A percentile compares a stretch with the other conserved stretches of the same genome.
Evolutionary conservation across 2,329 filamentous ascomycete species (phyloP).

Genomic region (Peltaster fructicola): DNA sequence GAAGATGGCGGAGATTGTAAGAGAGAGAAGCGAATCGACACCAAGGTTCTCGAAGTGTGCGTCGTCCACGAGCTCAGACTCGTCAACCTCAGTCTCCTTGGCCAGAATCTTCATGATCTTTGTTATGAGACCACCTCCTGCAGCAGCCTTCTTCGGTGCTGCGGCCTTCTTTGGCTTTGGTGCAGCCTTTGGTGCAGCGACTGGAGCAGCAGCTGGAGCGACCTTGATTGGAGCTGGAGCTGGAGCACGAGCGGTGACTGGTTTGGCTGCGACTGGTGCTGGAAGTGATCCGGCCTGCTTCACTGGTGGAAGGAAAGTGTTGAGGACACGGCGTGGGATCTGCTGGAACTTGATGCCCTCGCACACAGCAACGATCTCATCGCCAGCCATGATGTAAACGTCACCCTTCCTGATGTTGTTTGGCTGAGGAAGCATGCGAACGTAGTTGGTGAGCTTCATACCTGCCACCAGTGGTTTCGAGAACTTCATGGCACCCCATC

Average conservation of each 20-base stretch:
- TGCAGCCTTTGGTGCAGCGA: conserved; percentile 8
- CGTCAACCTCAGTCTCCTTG: conserved; percentile 43
- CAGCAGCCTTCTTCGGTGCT: conserved; percentile 34
- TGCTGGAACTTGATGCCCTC: conserved; percentile 49
- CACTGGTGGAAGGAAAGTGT: conserved; percentile 48
- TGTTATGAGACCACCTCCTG: conserved; percentile 29
- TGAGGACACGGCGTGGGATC: conserved; percentile 48
- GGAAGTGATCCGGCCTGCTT: conserved; percentile 16
- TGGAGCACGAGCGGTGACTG: conserved; percentile 21
- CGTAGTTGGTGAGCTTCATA: conserved; percentile 40
- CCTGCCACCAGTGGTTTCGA: conserved; percentile 25
- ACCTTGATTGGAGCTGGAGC: conserved; percentile 16
- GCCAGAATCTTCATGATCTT: conserved; percentile 49
- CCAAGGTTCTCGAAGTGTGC: conserved; percentile 44
- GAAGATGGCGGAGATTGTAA: conserved; percentile 44
- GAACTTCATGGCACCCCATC: conserved; percentile 40
- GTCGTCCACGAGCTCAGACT: conserved; percentile 40
- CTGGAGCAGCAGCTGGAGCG: conserved; percentile 16
- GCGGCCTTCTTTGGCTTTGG: conserved; percentile 26
- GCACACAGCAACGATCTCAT: conserved; percentile 40
- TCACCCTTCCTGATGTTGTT: conserved; percentile 40
- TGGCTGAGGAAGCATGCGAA: conserved; percentile 41
- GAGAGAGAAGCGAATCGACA: conserved; percentile 42
- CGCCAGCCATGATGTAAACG: conserved; percentile 42
- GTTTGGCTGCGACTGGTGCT: conserved; percentile 21